Base-by-base conservation (phyloP, 1,284 basidiomycete species). In the Puccinia hordei region DNA sequence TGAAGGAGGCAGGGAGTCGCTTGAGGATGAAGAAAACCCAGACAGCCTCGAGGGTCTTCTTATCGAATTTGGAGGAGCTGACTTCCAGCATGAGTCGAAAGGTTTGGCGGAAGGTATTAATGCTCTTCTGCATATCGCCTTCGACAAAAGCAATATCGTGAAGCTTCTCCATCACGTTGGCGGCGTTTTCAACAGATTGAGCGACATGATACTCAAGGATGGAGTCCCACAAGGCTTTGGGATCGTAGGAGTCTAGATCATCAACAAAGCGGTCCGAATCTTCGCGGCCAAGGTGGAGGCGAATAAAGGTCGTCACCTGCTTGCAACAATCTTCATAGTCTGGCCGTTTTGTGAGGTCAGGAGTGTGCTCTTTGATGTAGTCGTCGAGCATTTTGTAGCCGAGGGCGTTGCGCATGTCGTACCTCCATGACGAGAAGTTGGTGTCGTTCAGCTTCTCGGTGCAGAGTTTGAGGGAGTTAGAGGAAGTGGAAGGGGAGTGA, bases 381-480 rank as follows among this genome's bases (percentile, higher is more conserved):
- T 71, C 68, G 15, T 71, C 68, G 8, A 71, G 19, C 13, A 44
- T 51, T 38, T 44, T 69, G 44, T 49, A 69, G 13, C 24, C 66
- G 2, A 69, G 24, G 4, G 66, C 44, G 22, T 15, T 69, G 24
- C 4, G 3, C 4, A 69, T 69, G 44, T 19, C 41, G 10, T 15
- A 46, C 9, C 44, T 9, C 66, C 66, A 69, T 0, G 10, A 0
- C 0, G n/a, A 13, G 30, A 69, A 69, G 24, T 69, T 69, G 1
- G 22, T 5, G 4, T 33, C n/a, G 30, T 69, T 30, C 2, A 69
- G 24, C 46, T 49, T 69, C 30, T 69, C 61, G 6, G 61, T 63
- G 13, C 15, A 19, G 0, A 63, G 35, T 41, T 33, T 38, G 19
- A 30, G 2, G 13, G 15, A 2, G 59, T n/a, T 15, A 12, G 24